Conservation (phyloP, 208 protist genomes). For the Acanthamoeba culbertsoni region DNA sequence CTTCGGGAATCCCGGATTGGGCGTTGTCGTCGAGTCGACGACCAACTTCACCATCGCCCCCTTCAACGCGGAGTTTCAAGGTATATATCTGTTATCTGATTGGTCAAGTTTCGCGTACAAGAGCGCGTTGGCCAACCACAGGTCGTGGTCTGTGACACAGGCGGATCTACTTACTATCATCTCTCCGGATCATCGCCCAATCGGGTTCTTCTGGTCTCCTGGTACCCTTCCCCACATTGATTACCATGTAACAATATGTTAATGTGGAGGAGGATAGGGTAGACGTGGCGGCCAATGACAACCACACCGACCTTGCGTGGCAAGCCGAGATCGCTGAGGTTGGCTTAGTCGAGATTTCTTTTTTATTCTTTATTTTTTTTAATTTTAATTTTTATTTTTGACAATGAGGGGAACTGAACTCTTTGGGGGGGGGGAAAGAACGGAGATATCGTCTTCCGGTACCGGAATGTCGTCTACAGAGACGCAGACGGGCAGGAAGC, state of each 20-base stretch:
- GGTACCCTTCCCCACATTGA: not conserved
- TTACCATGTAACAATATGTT: not conserved
- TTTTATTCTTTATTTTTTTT: not conserved
- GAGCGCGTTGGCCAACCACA: not conserved
- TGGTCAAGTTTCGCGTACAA: not conserved
- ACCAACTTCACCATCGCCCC: not conserved
- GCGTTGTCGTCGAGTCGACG: not conserved
- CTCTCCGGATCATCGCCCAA: not conserved
- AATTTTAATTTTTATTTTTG: too few relatives aligned
- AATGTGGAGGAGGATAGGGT: not conserved
- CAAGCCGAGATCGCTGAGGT: not conserved
- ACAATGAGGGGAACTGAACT: too few relatives aligned
- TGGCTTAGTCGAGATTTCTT: not conserved
- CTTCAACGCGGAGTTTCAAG: not conserved
- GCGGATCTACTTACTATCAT: not conserved
- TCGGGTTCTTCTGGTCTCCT: not conserved
- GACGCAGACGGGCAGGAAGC: not conserved
- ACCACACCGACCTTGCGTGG: not conserved
- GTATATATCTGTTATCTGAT: not conserved
- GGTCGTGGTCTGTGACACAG: not conserved
- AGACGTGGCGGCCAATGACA: not conserved
- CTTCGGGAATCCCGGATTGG: not conserved
- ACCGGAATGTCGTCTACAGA: not conserved
- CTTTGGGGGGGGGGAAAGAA: not conserved
- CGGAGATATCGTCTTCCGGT: not conserved